phyloP scores from a whole-genome alignment of 345 rosid genomes.

The Eucalyptus guilfoylei region DNA sequence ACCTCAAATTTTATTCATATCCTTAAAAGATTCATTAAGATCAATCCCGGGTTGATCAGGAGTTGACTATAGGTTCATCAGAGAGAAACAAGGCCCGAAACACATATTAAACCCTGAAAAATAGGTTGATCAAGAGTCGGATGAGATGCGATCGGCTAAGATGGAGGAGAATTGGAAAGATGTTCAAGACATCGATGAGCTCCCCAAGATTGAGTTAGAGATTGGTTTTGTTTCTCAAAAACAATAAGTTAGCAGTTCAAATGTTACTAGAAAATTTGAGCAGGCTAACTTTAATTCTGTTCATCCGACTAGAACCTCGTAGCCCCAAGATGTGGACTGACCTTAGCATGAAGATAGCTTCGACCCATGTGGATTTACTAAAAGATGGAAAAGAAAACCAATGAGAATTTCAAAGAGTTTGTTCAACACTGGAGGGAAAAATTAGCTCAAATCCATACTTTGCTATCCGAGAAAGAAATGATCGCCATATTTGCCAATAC shows the following conservation, averaged over 20 bases:
- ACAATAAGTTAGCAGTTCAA: background rate
- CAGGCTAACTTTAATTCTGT: background rate
- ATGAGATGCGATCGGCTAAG: background rate
- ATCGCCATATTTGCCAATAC: background rate
- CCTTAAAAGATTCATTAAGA: no score
- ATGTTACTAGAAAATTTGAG: background rate
- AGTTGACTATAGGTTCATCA: no score
- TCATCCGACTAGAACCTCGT: background rate
- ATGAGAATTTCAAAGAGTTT: background rate
- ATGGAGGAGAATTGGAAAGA: background rate
- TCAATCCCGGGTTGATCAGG: rapidly evolving
- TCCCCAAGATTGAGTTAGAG: background rate
- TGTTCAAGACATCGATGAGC: background rate
- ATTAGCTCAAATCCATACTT: background rate
- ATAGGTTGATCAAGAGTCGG: background rate
- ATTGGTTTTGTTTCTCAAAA: background rate
- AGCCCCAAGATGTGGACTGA: background rate
- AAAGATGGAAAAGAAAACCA: background rate
- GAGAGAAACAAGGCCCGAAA: no score
- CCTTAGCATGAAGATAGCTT: background rate
- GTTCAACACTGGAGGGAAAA: background rate
- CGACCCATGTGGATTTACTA: background rate
- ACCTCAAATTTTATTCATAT: no score
- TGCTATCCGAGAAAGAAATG: background rate
- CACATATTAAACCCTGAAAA: no score